phyloP scores from a whole-genome alignment of 441 rosid species.

The Gossypium schwendimanii region DNA sequence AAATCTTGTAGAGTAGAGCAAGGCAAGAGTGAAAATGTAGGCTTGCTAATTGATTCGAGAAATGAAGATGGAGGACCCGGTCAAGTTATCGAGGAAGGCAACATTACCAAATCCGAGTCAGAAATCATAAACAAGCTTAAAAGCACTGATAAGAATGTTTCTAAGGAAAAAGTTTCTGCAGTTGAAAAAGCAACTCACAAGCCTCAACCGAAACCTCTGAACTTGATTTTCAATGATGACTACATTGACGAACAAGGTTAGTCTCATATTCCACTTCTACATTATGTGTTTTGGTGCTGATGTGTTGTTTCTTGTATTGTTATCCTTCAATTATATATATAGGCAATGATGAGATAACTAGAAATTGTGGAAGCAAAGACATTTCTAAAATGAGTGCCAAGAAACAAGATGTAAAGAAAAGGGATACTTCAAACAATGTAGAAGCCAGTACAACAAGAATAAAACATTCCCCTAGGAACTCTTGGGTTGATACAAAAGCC shows the following conservation, averaged over 20 bases:
- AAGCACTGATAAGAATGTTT: conserved; percentile 19
- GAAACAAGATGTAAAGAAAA: conserved; percentile 34
- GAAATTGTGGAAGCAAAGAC: conserved; percentile 29
- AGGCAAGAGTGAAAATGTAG: conserved; percentile 13
- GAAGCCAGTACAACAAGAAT: conserved; percentile 27
- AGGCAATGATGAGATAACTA: conserved; percentile 33
- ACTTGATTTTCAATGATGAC: conserved; percentile 22
- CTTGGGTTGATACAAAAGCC: conserved; percentile 31
- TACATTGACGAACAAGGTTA: conserved; percentile 24
- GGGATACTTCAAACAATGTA: conserved; percentile 12
- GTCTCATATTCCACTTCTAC: not conserved
- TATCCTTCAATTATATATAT: conserved; percentile 18
- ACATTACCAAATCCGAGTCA: conserved; percentile 1
- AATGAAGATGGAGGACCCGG: conserved; percentile 16
- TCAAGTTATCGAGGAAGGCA: conserved; percentile 18
- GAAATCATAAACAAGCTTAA: conserved; percentile 7
- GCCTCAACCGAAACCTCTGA: conserved; percentile 30
- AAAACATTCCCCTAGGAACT: conserved; percentile 24
- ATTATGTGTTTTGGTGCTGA: not conserved
- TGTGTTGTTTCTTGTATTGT: not conserved
- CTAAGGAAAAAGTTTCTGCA: not conserved
- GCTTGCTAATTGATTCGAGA: conserved; percentile 3
- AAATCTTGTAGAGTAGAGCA: conserved; percentile 17
- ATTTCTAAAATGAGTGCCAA: conserved; percentile 31
- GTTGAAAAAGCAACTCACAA: conserved; percentile 20